phyloP scores from a whole-genome alignment of 345 rosid species.

The Lagerstroemia speciosa region DNA sequence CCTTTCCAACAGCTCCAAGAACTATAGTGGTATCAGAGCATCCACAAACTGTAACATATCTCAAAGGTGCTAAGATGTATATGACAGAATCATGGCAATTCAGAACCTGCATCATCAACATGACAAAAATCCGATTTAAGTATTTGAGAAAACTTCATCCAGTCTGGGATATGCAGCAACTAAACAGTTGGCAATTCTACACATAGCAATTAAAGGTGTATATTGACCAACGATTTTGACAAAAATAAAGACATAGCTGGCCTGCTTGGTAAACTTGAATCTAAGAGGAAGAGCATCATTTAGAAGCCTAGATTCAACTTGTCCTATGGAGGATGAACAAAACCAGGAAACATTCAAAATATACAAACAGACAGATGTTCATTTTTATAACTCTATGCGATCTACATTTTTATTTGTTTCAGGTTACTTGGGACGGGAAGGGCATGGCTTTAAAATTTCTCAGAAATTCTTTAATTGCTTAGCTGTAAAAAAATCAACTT shows the following conservation, averaged over 20 bases:
- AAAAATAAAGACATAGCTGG: background rate
- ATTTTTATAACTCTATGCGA: background rate
- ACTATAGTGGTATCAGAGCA: slow-evolving; percentile 95
- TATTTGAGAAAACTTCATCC: background rate
- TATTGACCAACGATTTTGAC: background rate
- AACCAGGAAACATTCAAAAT: background rate
- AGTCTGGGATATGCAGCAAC: background rate
- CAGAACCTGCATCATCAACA: slow-evolving; percentile 52
- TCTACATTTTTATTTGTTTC: background rate
- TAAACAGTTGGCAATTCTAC: background rate
- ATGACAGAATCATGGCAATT: slow-evolving; percentile 95
- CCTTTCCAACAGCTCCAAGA: slow-evolving; percentile 99
- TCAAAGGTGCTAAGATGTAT: slow-evolving; percentile 85
- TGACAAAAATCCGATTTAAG: slow-evolving; percentile 7
- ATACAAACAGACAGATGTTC: background rate
- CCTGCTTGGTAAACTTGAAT: background rate
- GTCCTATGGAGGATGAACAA: background rate
- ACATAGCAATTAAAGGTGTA: background rate
- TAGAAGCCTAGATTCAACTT: too few relatives aligned
- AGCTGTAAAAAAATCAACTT: too few relatives aligned
- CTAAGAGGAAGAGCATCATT: background rate
- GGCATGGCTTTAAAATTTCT: too few relatives aligned
- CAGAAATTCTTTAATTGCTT: too few relatives aligned
- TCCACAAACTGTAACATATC: slow-evolving; percentile 88
- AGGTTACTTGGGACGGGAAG: too few relatives aligned